Evolutionary conservation across 1,139 yeast genomes (phyloP).

Genomic region (Protomyces inouyei): DNA sequence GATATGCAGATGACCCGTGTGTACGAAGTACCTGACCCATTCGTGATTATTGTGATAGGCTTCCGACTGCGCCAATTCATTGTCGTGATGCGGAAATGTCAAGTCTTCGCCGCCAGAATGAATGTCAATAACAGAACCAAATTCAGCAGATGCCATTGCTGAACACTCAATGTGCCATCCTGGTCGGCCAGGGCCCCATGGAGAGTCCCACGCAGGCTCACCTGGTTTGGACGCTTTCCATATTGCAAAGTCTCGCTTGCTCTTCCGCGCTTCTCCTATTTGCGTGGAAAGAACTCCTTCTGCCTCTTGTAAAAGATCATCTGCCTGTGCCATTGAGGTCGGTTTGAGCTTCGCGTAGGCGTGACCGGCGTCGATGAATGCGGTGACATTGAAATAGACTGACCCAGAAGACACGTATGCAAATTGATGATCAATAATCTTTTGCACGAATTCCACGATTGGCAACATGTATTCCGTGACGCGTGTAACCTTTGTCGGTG

Average conservation of each 20-base stretch:
- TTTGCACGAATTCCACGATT: constrained; percentile 70
- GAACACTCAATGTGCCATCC: constrained; percentile 99
- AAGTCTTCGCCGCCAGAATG: constrained; percentile 97
- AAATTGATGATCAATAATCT: constrained; percentile 69
- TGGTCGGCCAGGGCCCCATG: constrained; percentile 98
- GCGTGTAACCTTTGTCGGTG: constrained; percentile 82
- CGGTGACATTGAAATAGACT: constrained; percentile 86
- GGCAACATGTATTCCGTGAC: constrained; percentile 97
- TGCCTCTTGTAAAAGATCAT: constrained; percentile 84
- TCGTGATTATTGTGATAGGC: constrained; percentile 84
- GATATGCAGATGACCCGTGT: constrained; percentile 94
- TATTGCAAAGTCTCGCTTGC: constrained; percentile 82
- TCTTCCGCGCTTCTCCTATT: constrained; percentile 50
- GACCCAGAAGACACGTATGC: constrained; percentile 81
- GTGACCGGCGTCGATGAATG: constrained; percentile 72
- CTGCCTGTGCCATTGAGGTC: constrained; percentile 70
- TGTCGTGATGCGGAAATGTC: constrained; percentile 99
- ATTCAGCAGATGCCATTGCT: constrained; percentile 91
- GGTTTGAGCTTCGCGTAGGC: constrained; percentile 92
- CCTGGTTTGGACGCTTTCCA: constrained; percentile 98
- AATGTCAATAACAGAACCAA: constrained; percentile 80
- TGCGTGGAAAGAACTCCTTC: constrained; percentile 61
- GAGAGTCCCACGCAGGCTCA: constrained; percentile 92
- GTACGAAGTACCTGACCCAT: constrained; percentile 95
- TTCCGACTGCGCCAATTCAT: constrained; percentile 94